phyloP scores from a whole-genome alignment of 163 green algal genomes.

The Scenedesmus sp. region DNA sequence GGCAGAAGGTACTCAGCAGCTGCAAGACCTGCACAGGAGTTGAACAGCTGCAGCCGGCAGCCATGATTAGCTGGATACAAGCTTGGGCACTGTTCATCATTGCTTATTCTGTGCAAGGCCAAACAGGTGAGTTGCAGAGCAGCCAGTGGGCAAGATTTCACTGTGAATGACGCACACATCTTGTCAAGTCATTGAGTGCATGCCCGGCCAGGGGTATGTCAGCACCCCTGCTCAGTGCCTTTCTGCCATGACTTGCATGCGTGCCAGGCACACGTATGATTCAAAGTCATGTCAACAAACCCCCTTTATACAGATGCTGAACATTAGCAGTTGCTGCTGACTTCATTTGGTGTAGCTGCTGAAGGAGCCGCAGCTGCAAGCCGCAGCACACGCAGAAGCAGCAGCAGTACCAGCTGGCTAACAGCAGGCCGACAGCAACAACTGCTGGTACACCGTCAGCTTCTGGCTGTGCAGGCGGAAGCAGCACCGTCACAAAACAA shows the following conservation, averaged over 20 bases:
- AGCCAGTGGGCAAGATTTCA: background rate
- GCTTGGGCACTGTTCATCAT: background rate
- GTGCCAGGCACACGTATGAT: background rate
- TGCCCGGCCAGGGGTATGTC: background rate
- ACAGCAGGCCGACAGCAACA: background rate
- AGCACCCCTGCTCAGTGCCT: background rate
- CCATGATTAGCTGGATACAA: background rate
- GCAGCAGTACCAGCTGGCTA: background rate
- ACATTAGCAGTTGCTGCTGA: background rate
- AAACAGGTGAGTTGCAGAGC: background rate
- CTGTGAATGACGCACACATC: background rate
- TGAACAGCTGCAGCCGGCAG: background rate
- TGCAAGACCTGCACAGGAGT: background rate
- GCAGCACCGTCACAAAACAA: background rate
- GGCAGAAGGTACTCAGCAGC: background rate
- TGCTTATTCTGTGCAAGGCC: background rate
- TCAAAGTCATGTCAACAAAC: background rate
- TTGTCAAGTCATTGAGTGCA: background rate
- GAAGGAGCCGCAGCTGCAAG: background rate
- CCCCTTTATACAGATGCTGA: background rate
- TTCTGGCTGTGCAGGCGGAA: background rate
- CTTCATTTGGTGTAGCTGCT: background rate
- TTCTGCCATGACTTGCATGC: no score
- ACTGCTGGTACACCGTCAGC: background rate
- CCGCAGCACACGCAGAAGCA: constrained; percentile 2